Percentiles rank a stretch among this genome's conserved stretches.
Evolutionary conservation across 805 yeast genomes (phyloP).

Genomic region (Metschnikowia matae): DNA sequence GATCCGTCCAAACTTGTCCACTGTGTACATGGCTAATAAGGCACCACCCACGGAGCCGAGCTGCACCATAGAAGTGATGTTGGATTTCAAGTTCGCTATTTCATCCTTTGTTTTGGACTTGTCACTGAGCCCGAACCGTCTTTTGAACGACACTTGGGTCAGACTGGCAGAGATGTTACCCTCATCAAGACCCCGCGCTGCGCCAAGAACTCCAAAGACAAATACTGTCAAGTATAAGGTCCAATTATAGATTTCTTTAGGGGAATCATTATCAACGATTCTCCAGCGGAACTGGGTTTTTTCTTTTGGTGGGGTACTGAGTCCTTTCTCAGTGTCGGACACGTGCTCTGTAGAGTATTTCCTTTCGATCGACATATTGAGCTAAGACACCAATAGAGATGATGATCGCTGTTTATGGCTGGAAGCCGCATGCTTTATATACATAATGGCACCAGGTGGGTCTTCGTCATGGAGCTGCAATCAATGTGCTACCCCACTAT

Average conservation of each 20-base stretch:
- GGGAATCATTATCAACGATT: slow-evolving; percentile 30
- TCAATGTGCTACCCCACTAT: background rate
- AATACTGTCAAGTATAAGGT: slow-evolving; percentile 43
- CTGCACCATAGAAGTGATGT: slow-evolving; percentile 57
- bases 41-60: slow-evolving; percentile 55
- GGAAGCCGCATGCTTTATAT: background rate
- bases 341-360: slow-evolving; percentile 1
- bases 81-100: slow-evolving; percentile 47
- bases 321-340: slow-evolving; percentile 3
- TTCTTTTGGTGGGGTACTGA: background rate
- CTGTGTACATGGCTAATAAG: slow-evolving; percentile 43
- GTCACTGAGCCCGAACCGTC: slow-evolving; percentile 43
- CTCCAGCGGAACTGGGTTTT: slow-evolving; percentile 21
- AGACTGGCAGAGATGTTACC: slow-evolving; percentile 47
- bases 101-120: slow-evolving; percentile 27
- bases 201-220: slow-evolving; percentile 52
- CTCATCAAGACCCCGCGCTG: slow-evolving; percentile 57
- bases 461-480: background rate
- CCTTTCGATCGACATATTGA: background rate
- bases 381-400: too few species aligned
- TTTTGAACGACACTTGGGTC: slow-evolving; percentile 40
- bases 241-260: slow-evolving; percentile 45
- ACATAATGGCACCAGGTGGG: background rate
- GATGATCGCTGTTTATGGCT: background rate
- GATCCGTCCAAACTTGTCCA: slow-evolving; percentile 50